These are phyloP conservation scores for Nakazawaea siamensis DNA, from an alignment of 805 yeast species.

Conservation along the genomic window DNA sequence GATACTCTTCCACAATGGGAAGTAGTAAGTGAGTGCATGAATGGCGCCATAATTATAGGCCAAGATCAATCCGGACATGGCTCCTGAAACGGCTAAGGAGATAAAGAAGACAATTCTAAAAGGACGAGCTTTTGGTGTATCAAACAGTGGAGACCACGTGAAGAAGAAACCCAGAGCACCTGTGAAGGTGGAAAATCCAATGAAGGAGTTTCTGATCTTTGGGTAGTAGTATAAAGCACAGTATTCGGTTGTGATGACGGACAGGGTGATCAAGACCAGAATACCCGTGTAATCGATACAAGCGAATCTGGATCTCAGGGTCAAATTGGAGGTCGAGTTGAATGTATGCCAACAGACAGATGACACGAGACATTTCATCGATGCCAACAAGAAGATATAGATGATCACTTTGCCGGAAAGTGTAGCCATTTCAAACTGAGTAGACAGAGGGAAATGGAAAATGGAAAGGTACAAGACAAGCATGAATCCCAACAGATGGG, in stretches of 20 bases:
- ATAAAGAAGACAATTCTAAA: constrained; percentile 75
- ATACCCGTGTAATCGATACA: constrained; percentile 96
- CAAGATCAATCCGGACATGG: constrained; percentile 51
- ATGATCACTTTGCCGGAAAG: constrained; percentile 41
- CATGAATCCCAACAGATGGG: constrained; percentile 70
- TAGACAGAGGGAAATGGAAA: constrained; percentile 56
- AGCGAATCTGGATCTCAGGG: constrained; percentile 66
- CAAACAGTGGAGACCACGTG: constrained; percentile 92
- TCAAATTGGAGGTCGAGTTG: constrained; percentile 60
- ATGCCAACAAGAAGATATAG: constrained; percentile 59
- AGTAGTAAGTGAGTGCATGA: constrained; percentile 44
- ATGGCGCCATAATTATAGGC: constrained; percentile 46
- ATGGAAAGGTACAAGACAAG: constrained; percentile 47
- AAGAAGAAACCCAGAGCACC: constrained; percentile 69
- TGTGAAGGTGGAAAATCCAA: constrained; percentile 52
- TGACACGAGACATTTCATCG: constrained; percentile 67
- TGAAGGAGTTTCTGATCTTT: constrained; percentile 35
- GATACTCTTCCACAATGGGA: constrained; percentile 67
- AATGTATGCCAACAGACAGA: constrained; percentile 92
- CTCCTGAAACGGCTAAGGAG: constrained; percentile 70
- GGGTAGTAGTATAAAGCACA: constrained; percentile 62
- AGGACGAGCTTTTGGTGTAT: constrained; percentile 76
- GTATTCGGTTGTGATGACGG: constrained; percentile 81
- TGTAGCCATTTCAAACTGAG: constrained; percentile 22
- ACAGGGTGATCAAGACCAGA: constrained; percentile 81